Evolutionary conservation across 495 filamentous ascomycete species (phyloP), one percentile per base, ranked within the genome.

Genomic region (Penicillium paxilli): DNA sequence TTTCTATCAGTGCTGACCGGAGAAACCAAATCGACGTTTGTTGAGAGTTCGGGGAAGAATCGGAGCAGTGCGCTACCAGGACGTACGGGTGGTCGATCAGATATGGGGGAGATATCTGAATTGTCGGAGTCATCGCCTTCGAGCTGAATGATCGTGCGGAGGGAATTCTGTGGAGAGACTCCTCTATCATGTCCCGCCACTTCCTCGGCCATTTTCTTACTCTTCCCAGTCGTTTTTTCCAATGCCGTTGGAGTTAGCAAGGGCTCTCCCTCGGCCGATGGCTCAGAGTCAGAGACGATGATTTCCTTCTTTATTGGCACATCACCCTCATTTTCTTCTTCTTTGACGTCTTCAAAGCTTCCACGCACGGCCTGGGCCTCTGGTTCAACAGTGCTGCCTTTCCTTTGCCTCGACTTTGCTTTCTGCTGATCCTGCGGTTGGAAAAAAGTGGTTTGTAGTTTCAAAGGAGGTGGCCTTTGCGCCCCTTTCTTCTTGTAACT

Each of bases 11-110:
- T 26, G 9, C 50, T 44, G 8, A 52, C 40, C 14, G 59, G 57
- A 33, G 72, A 68, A n/a, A 64, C 52, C 12, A 70, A 21, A 3
- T 59, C 52, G 45, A 73, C 64, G 26, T 67, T 64, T 0, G 64
- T 64, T 5, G 62, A 64, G 0, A 71, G 47, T 41, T 73, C 68
- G 8, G 71, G 68, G 49, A 69, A 70, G 33, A 69, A 73, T 11
- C 65, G 69, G 52, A 52, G 47, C 59, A 67, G 35, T 1, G 35
- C 57, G 26, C 25, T 46, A 21, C 47, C 37, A 12, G 54, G 49
- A n/a, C 40, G 46, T 4, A 30, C 55, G 11, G 56, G 42, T 12
- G 60, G 59, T 10, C 46, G 46, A 16, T 52, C 59, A 3, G 66
- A 68, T 21, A 71, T 28, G 7, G 70, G 65, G 12, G 70, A 75